These are phyloP conservation scores for Tetracentron sinense DNA, from an alignment of 164 flowering plant genomes.

Conservation along the genomic window DNA sequence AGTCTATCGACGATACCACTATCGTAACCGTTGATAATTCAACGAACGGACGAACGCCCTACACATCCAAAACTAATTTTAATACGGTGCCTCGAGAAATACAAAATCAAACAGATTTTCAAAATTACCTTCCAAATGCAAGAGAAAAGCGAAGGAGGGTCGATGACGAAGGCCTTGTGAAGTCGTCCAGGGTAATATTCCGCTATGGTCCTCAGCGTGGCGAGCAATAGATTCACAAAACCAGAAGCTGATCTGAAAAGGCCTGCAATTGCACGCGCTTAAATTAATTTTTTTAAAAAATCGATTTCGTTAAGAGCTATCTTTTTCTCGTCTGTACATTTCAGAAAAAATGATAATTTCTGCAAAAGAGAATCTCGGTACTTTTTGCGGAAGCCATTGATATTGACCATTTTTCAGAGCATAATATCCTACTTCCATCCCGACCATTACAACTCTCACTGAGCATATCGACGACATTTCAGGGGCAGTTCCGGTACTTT, in stretches of 20 bases:
- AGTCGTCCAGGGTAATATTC: conserved; percentile 88
- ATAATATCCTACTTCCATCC: conserved; percentile 11
- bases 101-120: background rate
- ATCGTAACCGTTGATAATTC: conserved; percentile 62
- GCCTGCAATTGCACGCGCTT: conserved; percentile 58
- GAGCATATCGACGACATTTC: no score
- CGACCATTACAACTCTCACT: conserved; percentile 9
- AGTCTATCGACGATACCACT: conserved; percentile 73
- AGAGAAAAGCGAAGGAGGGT: conserved; percentile 91
- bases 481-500: conserved; percentile 37
- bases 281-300: no score
- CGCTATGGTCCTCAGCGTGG: conserved; percentile 68
- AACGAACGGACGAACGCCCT: conserved; percentile 95
- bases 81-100: background rate
- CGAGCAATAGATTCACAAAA: conserved; percentile 71
- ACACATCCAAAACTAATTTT: no score
- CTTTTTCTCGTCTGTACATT: background rate
- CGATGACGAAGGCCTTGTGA: conserved; percentile 78
- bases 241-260: conserved; percentile 98
- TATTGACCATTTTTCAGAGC: no score
- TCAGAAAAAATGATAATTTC: background rate
- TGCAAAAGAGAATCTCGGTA: conserved; percentile 14
- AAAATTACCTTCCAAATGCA: conserved; percentile 92
- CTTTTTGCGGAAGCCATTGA: background rate
- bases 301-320: no score